phyloP scores from a whole-genome alignment of 2,329 filamentous ascomycete genomes.

The Nemania bipapillata region DNA sequence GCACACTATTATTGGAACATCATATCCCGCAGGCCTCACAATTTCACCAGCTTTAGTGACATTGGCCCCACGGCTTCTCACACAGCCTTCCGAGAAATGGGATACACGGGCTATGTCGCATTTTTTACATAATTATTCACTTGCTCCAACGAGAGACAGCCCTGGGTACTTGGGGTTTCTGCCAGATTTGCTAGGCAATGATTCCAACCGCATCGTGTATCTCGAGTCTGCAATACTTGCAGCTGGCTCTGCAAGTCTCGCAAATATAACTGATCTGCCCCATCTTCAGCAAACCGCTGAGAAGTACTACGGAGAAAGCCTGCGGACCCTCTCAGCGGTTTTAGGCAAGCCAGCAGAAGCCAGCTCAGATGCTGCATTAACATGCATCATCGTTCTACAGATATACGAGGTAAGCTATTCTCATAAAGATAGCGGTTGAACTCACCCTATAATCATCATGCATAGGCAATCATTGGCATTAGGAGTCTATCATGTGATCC shows the following conservation, averaged over 20 bases:
- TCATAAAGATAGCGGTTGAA: not conserved
- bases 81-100: constrained; percentile 29
- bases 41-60: not conserved
- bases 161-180: constrained; percentile 26
- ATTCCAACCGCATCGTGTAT: not conserved
- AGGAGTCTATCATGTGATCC: constrained; percentile 16
- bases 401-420: constrained; percentile 27
- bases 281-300: constrained; percentile 18
- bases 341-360: constrained; percentile 15
- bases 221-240: constrained; percentile 30
- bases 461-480: constrained; percentile 19
- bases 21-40: not conserved
- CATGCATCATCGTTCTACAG: constrained; percentile 25
- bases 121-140: constrained; percentile 29
- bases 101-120: constrained; percentile 22
- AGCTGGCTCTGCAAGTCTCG: constrained; percentile 31
- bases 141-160: constrained; percentile 13
- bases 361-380: constrained; percentile 19
- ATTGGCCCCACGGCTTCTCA: constrained; percentile 11
- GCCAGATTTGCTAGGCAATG: constrained; percentile 15
- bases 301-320: constrained; percentile 25
- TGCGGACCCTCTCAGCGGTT: constrained; percentile 14
- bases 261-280: constrained; percentile 24
- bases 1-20: not conserved
- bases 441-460: constrained; percentile 14